Conservation (phyloP, 2,329 filamentous ascomycete species). For the Trichoderma breve region DNA sequence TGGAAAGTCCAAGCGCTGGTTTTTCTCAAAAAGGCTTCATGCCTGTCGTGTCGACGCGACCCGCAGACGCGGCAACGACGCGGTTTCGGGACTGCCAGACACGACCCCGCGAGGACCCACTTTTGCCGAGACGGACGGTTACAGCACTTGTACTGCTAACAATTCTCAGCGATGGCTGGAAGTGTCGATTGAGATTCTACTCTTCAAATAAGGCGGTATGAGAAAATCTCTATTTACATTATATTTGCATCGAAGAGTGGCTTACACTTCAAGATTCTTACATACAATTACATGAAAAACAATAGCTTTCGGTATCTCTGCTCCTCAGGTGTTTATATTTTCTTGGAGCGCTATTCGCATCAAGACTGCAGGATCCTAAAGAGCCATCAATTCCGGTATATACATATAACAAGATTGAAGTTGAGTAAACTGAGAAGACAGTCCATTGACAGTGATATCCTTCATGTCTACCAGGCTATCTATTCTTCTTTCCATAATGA, state of each 20-base stretch:
- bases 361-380: neutral
- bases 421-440: neutral
- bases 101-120: neutral
- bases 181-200: neutral
- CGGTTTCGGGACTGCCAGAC: neutral
- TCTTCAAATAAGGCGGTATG: neutral
- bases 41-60: constrained; percentile 8
- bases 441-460: neutral
- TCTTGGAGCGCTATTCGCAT: neutral
- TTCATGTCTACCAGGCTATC: neutral
- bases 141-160: neutral
- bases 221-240: neutral
- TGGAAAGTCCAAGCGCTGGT: constrained; percentile 5
- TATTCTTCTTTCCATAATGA: neutral
- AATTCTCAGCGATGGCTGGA: neutral
- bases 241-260: neutral
- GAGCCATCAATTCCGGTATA: neutral
- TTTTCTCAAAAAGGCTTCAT: neutral
- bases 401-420: neutral
- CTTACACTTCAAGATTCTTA: neutral
- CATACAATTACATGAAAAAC: neutral
- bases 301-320: neutral
- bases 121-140: neutral
- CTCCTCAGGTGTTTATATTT: neutral
- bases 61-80: constrained; percentile 17